Conservation (phyloP, 345 rosid species). For the Anastatica hierochuntica region DNA sequence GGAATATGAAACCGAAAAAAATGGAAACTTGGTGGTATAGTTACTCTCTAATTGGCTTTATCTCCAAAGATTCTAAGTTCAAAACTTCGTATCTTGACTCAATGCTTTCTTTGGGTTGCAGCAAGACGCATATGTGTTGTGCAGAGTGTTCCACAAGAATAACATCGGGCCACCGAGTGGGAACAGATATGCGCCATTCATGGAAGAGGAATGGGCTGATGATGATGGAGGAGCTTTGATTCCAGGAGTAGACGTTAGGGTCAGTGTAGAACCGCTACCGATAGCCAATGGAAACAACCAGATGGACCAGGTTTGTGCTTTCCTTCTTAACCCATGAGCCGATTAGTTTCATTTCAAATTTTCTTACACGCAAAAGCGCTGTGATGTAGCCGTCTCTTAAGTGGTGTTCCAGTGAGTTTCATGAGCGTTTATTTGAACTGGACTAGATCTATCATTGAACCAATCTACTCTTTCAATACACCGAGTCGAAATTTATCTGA, state of each 20-base stretch:
- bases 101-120: constrained; percentile 18
- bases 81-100: constrained; percentile 4
- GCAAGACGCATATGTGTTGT: constrained; percentile 60
- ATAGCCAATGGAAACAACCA: constrained; percentile 16
- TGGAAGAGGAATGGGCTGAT: no score
- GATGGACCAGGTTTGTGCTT: not conserved
- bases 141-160: no score
- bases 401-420: not conserved
- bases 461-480: no score
- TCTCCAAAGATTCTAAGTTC: not conserved
- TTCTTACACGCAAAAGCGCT: not conserved
- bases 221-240: constrained; percentile 30
- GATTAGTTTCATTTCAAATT: not conserved
- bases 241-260: constrained; percentile 49
- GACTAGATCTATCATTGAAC: not conserved
- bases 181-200: no score
- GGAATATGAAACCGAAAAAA: constrained; percentile 46
- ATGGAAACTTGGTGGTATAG: constrained; percentile 43
- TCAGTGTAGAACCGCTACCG: constrained; percentile 25
- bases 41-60: not conserved
- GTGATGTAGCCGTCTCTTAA: not conserved
- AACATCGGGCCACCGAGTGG: no score
- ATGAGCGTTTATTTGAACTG: no score
- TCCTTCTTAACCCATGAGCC: not conserved
- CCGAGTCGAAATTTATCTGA: no score